These are phyloP conservation scores for Beta corolliflora DNA, from an alignment of 179 eudicot genomes.

Conservation along the genomic window DNA sequence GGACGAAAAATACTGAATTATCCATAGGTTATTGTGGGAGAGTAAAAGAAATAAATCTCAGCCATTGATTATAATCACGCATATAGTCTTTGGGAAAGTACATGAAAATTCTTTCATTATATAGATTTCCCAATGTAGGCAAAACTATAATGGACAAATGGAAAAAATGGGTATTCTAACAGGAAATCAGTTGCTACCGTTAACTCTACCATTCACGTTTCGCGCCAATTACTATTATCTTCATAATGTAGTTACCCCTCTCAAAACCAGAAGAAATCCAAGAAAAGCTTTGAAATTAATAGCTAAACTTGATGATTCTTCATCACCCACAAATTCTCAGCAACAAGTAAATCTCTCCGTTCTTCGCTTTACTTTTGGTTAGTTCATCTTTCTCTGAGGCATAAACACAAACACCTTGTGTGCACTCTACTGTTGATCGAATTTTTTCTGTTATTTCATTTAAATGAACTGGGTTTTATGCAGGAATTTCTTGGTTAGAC, in stretches of 20 bases:
- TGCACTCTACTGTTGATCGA: slow-evolving; percentile 5
- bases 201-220: slow-evolving; percentile 17
- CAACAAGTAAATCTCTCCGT: slow-evolving; percentile 84
- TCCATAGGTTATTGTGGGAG: background rate
- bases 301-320: slow-evolving; percentile 37
- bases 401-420: slow-evolving; percentile 34
- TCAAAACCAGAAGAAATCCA: slow-evolving; percentile 15
- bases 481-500: slow-evolving; percentile 87
- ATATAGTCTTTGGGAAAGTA: background rate
- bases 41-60: background rate
- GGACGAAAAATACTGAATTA: background rate
- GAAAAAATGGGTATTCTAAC: slow-evolving; percentile 18
- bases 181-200: slow-evolving; percentile 27
- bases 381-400: slow-evolving; percentile 19
- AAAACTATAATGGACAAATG: too few relatives aligned
- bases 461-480: slow-evolving; percentile 12
- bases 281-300: slow-evolving; percentile 22
- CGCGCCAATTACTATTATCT: slow-evolving; percentile 33
- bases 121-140: too few relatives aligned
- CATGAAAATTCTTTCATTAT: too few relatives aligned
- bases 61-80: background rate
- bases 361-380: slow-evolving; percentile 89
- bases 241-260: background rate
- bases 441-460: background rate
- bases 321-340: slow-evolving; percentile 30